Conservation (phyloP, 2,329 filamentous ascomycete genomes). For the Cercospora sp. region DNA sequence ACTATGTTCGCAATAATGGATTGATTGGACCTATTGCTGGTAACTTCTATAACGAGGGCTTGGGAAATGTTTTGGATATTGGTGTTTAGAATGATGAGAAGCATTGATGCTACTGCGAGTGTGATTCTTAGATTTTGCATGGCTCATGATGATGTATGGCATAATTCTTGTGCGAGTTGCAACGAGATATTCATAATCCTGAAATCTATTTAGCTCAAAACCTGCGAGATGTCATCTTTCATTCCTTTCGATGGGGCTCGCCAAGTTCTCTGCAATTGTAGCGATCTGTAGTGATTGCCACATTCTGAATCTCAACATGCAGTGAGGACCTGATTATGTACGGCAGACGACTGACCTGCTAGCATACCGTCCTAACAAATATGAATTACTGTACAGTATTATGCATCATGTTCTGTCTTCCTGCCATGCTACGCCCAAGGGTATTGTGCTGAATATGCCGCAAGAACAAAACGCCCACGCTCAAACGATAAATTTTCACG, state of each 20-base stretch:
- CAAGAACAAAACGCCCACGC: background rate
- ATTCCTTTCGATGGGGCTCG: background rate
- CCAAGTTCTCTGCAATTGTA: background rate
- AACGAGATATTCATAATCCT: background rate
- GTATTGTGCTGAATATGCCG: background rate
- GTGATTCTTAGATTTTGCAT: background rate
- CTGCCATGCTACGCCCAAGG: background rate
- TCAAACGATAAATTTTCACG: background rate
- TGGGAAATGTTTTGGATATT: conserved; percentile 8
- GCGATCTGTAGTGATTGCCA: background rate
- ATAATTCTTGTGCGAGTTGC: background rate
- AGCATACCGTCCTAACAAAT: background rate
- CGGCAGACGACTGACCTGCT: background rate
- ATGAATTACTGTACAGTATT: background rate
- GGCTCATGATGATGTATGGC: background rate
- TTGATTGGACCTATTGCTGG: conserved; percentile 14
- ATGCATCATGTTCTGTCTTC: background rate
- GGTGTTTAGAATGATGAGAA: background rate
- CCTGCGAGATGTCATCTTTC: background rate
- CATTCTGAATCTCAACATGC: background rate
- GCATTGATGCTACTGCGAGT: background rate
- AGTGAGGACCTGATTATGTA: background rate
- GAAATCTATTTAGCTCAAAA: background rate
- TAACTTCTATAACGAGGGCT: conserved; percentile 14
- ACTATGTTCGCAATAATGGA: conserved; percentile 9